phyloP scores from a whole-genome alignment of 306 rosid genomes.

The Prunus dulcis region DNA sequence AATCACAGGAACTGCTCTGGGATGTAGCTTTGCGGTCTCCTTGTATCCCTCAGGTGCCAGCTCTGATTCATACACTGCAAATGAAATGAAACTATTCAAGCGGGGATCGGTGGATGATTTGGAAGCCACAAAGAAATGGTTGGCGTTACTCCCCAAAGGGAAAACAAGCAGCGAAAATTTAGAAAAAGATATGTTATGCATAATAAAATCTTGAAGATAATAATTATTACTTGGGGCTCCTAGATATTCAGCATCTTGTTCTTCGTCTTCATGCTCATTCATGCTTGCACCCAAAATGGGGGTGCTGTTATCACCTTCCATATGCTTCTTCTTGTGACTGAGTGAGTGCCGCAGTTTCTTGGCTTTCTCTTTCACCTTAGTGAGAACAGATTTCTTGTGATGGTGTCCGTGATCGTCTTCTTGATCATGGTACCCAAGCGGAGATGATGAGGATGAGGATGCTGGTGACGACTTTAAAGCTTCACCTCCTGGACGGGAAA shows the following conservation, averaged over 20 bases:
- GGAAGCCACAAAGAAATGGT: not conserved
- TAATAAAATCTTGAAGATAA: not conserved
- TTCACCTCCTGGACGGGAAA: slow-evolving; percentile 39
- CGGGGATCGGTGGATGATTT: not conserved
- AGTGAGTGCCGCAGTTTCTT: slow-evolving; percentile 67
- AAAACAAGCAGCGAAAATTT: no score
- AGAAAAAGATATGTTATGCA: not conserved
- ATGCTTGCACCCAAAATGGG: slow-evolving; percentile 42
- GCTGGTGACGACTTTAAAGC: slow-evolving; percentile 33
- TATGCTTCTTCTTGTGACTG: slow-evolving; percentile 64
- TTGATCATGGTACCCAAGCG: slow-evolving; percentile 35
- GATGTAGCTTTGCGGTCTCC: slow-evolving; percentile 43
- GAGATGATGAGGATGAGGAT: slow-evolving; percentile 19
- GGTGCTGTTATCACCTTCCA: slow-evolving; percentile 34
- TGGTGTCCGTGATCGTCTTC: slow-evolving; percentile 62
- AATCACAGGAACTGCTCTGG: slow-evolving; percentile 38
- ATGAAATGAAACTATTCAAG: slow-evolving; percentile 2
- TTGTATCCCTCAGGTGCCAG: slow-evolving; percentile 42
- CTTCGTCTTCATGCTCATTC: slow-evolving; percentile 38
- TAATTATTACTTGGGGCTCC: slow-evolving; percentile 71
- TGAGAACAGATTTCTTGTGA: slow-evolving; percentile 84
- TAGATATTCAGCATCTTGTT: slow-evolving; percentile 54
- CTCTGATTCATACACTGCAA: slow-evolving; percentile 75
- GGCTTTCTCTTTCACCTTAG: slow-evolving; percentile 90
- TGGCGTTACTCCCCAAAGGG: not conserved